A percentile compares a stretch with the other conserved stretches of the same genome.
Evolutionary conservation across 306 rosid species (phyloP).

Genomic region (Begonia masoniana): DNA sequence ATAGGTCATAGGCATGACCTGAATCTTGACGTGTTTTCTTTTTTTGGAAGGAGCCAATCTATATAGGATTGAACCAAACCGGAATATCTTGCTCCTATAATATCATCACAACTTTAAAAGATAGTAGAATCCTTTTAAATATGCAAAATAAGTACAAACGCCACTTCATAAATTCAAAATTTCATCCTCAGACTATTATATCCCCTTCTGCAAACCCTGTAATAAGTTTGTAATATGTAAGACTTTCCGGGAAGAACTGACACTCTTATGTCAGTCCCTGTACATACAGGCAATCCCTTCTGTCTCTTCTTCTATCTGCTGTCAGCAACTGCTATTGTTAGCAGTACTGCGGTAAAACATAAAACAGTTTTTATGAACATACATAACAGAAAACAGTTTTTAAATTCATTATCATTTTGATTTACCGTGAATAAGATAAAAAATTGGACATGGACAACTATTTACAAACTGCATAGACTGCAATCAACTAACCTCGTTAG

Average conservation of each 20-base stretch:
- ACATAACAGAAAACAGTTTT: no score
- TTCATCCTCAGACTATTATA: no score
- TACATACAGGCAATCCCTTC: slow-evolving; percentile 32
- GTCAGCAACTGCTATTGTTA: slow-evolving; percentile 93
- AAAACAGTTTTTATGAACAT: no score
- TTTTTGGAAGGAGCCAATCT: slow-evolving; percentile 81
- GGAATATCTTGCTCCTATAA: slow-evolving; percentile 71
- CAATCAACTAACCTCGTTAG: slow-evolving; percentile 67
- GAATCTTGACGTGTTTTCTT: slow-evolving; percentile 71
- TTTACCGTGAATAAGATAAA: no score
- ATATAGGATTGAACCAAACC: slow-evolving; percentile 57
- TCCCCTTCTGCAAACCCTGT: no score
- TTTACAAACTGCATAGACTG: background rate
- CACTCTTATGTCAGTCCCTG: slow-evolving; percentile 36
- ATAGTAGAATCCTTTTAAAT: slow-evolving; percentile 3
- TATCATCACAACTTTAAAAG: slow-evolving; percentile 20
- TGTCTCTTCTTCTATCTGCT: slow-evolving; percentile 78
- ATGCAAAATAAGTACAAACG: background rate
- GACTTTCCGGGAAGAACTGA: slow-evolving; percentile 42
- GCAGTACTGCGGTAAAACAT: slow-evolving; percentile 53
- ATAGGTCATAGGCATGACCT: slow-evolving; percentile 24
- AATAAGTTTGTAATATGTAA: no score
- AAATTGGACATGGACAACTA: no score
- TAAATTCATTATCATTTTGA: no score
- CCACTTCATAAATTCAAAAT: no score